These are phyloP conservation scores for Delonix regia DNA, from an alignment of 306 rosid species.

Conservation along the genomic window DNA sequence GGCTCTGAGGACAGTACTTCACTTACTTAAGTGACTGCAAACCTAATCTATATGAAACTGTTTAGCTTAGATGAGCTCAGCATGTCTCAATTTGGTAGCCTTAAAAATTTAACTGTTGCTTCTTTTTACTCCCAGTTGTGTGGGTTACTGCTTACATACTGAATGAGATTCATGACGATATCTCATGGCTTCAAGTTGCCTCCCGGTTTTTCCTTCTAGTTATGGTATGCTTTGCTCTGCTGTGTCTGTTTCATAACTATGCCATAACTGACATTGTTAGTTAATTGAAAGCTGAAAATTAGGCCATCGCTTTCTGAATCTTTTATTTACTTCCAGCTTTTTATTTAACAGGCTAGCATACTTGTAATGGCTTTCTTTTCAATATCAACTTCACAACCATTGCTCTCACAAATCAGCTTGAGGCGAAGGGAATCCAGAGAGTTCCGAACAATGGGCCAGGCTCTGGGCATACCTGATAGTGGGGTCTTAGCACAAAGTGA, in stretches of 20 bases:
- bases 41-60: conserved; percentile 10
- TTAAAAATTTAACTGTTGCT: conserved; percentile 32
- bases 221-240: conserved; percentile 53
- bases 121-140: conserved; percentile 60
- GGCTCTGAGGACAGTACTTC: neutral
- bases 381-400: conserved; percentile 93
- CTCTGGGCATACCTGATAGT: conserved; percentile 94
- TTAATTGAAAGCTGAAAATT: conserved; percentile 27
- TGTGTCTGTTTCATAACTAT: conserved; percentile 18
- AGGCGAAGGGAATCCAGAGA: conserved; percentile 74
- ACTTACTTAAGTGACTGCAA: neutral
- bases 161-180: conserved; percentile 82
- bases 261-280: conserved; percentile 19
- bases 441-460: conserved; percentile 88
- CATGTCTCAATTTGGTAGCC: conserved; percentile 16
- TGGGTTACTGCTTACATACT: conserved; percentile 81
- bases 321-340: conserved; percentile 37
- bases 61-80: conserved; percentile 2
- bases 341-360: conserved; percentile 76
- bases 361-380: conserved; percentile 85
- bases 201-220: conserved; percentile 84
- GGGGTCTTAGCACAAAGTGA: conserved; percentile 68
- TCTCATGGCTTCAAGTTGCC: conserved; percentile 83
- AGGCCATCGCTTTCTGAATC: conserved; percentile 25
- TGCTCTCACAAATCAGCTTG: conserved; percentile 92